Evolutionary conservation across 1,284 basidiomycete genomes (phyloP).

Genomic region (Clitocybe nebularis): DNA sequence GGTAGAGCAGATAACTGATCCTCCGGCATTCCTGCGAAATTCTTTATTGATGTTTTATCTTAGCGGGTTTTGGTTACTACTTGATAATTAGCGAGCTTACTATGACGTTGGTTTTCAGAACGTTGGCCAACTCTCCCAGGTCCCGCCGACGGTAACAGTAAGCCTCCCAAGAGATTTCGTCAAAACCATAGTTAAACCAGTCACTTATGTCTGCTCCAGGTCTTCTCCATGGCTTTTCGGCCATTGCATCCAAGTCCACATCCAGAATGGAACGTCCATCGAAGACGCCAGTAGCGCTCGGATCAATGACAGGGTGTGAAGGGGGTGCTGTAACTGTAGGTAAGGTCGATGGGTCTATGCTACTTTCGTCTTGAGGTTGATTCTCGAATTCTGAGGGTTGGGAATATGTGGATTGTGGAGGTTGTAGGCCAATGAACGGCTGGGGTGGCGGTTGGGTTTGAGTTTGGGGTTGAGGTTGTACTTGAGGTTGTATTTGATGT

Average conservation of each 20-base stretch:
- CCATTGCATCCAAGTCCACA: conserved; percentile 78
- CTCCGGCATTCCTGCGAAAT: conserved; percentile 77
- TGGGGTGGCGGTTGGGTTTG: conserved; percentile 19
- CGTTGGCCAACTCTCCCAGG: conserved; percentile 73
- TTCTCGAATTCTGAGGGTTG: conserved; percentile 17
- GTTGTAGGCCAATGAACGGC: conserved; percentile 11
- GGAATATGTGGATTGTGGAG: conserved; percentile 13
- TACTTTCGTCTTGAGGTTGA: conserved; percentile 34
- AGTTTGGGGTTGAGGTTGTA: conserved; percentile 22
- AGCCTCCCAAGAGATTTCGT: conserved; percentile 92
- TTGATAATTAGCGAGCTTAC: conserved; percentile 50
- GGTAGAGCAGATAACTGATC: conserved; percentile 73
- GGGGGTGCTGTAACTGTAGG: conserved; percentile 65
- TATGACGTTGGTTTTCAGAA: conserved; percentile 73
- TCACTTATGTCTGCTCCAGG: conserved; percentile 94
- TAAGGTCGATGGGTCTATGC: conserved; percentile 59
- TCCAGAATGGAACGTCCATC: conserved; percentile 87
- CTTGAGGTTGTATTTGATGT: conserved; percentile 10
- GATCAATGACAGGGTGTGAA: conserved; percentile 75
- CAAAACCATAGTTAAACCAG: conserved; percentile 99
- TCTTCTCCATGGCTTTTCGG: conserved; percentile 89
- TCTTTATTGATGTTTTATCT: conserved; percentile 44
- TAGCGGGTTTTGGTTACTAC: conserved; percentile 3
- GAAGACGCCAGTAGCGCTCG: conserved; percentile 57
- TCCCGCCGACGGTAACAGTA: conserved; percentile 87